Percentiles rank a stretch among this genome's conserved stretches.
phyloP scores from a whole-genome alignment of 1,284 basidiomycete species.

The Trichosporon inkin region DNA sequence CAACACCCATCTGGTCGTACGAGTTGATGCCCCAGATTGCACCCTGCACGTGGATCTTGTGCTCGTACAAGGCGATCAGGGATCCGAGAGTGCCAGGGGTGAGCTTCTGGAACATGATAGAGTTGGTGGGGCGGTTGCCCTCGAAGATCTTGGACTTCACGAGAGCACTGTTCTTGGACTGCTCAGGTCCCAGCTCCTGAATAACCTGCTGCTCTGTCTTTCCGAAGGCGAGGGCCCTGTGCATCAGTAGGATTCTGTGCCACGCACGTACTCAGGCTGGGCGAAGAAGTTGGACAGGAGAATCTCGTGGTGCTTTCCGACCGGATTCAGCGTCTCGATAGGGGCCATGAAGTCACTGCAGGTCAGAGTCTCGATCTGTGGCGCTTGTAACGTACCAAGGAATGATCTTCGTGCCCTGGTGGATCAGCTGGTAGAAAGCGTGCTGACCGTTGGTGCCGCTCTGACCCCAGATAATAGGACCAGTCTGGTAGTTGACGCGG shows the following conservation, averaged over 20 bases:
- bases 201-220: constrained; percentile 88
- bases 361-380: constrained; percentile 9
- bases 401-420: constrained; percentile 90
- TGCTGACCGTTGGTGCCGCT: constrained; percentile 98
- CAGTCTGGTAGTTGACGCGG: constrained; percentile 92
- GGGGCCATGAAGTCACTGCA: constrained; percentile 88
- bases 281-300: constrained; percentile 97
- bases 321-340: constrained; percentile 87
- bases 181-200: constrained; percentile 69
- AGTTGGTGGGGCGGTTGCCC: constrained; percentile 95
- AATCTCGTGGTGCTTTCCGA: constrained; percentile 95
- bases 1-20: constrained; percentile 74
- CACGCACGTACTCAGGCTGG: constrained; percentile 65
- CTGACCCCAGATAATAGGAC: constrained; percentile 98
- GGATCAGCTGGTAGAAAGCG: constrained; percentile 97
- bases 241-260: constrained; percentile 7
- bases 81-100: constrained; percentile 81
- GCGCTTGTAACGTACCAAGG: constrained; percentile 54
- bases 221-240: constrained; percentile 82
- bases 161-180: constrained; percentile 70
- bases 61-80: constrained; percentile 60
- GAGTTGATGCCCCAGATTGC: constrained; percentile 98
- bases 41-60: constrained; percentile 98
- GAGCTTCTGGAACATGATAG: constrained; percentile 87
- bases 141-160: constrained; percentile 98